phyloP scores from a whole-genome alignment of 176 grass and related monocot species.

The Melocanna baccifera region DNA sequence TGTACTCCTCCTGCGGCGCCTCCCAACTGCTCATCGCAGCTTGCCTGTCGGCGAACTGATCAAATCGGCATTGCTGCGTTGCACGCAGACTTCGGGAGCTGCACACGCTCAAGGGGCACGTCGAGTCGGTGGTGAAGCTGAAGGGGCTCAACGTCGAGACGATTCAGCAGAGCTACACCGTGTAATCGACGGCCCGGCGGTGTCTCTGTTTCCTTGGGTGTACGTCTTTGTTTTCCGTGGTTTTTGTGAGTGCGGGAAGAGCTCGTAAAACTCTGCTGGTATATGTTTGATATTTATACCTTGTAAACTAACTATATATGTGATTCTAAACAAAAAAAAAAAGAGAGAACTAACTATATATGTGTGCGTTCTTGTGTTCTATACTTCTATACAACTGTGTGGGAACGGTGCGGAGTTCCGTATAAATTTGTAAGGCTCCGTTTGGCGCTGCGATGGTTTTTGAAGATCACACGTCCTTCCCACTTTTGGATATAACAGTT shows the following conservation, averaged over 20 bases:
- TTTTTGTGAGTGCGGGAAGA: constrained; percentile 10
- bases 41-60: neutral
- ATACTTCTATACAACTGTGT: constrained; percentile 18
- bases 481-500: too few species aligned
- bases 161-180: constrained; percentile 50
- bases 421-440: neutral
- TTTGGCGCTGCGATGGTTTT: too few species aligned
- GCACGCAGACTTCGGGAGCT: constrained; percentile 53
- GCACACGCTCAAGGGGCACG: constrained; percentile 50
- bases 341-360: too few species aligned
- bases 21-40: neutral
- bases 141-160: constrained; percentile 57
- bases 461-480: too few species aligned
- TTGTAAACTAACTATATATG: neutral
- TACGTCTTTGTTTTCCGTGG: neutral
- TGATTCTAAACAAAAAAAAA: too few species aligned
- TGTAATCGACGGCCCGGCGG: neutral
- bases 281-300: neutral
- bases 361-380: constrained; percentile 7
- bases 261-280: constrained; percentile 17
- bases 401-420: constrained; percentile 23
- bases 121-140: constrained; percentile 47
- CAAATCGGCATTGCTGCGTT: neutral
- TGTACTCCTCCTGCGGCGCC: neutral
- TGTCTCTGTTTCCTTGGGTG: constrained; percentile 10